A percentile compares a stretch with the other conserved stretches of the same genome.
phyloP scores from a whole-genome alignment of 768 basidiomycete genomes.

The Leccinum uliginosum region DNA sequence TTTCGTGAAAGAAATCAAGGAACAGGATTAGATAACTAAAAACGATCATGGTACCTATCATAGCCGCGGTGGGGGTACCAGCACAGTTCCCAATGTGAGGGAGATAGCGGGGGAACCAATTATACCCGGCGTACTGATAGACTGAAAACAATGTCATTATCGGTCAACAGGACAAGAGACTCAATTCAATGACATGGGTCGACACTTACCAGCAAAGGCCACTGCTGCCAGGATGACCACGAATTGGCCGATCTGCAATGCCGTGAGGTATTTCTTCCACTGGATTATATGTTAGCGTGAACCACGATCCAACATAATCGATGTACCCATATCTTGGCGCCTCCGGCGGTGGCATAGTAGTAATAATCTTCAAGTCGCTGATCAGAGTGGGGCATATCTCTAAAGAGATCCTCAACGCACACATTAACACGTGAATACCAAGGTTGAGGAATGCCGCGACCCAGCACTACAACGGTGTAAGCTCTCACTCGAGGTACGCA shows the following conservation, averaged over 20 bases:
- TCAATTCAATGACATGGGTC: neutral
- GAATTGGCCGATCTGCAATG: constrained; percentile 24
- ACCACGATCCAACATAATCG: neutral
- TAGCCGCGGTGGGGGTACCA: constrained; percentile 11
- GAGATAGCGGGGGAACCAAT: constrained; percentile 13
- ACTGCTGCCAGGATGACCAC: constrained; percentile 8
- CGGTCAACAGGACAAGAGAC: neutral
- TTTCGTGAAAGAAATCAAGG: constrained; percentile 20
- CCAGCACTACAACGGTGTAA: constrained; percentile 64
- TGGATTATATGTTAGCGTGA: neutral
- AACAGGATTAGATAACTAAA: constrained; percentile 18
- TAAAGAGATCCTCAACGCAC: constrained; percentile 39
- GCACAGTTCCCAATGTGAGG: constrained; percentile 17
- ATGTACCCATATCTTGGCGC: constrained; percentile 17
- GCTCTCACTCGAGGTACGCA: neutral
- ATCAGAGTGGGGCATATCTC: neutral
- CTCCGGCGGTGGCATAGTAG: constrained; percentile 91
- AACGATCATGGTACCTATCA: constrained; percentile 8
- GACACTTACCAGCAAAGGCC: constrained; percentile 11
- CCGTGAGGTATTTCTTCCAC: constrained; percentile 26
- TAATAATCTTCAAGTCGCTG: constrained; percentile 72
- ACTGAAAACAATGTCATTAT: neutral
- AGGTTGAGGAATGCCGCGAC: constrained; percentile 85
- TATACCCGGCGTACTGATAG: constrained; percentile 17
- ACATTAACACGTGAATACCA: constrained; percentile 93